Percentiles rank a stretch among this genome's conserved stretches.
phyloP scores from a whole-genome alignment of 2,329 filamentous ascomycete species.

The Emergomyces orientalis region DNA sequence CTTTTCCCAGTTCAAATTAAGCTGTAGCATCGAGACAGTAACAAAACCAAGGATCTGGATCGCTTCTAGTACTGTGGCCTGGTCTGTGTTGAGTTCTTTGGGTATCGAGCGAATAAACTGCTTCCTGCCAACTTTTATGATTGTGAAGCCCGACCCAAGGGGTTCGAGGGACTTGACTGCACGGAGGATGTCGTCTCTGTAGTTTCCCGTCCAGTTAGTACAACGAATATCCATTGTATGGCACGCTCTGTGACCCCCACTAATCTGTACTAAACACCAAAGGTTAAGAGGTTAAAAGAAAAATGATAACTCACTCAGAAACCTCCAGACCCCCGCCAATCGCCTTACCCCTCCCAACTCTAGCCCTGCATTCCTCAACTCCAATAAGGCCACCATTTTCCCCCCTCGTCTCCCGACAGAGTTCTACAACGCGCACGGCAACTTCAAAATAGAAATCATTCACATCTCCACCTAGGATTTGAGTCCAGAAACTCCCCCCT shows the following conservation, averaged over 20 bases:
- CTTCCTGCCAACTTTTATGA: constrained; percentile 72
- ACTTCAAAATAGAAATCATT: constrained; percentile 99
- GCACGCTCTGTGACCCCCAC: background rate
- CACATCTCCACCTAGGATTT: constrained; percentile 80
- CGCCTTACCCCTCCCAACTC: constrained; percentile 61
- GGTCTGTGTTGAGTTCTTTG: constrained; percentile 89
- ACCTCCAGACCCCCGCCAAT: constrained; percentile 69
- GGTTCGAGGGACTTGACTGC: constrained; percentile 82
- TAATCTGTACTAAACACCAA: background rate
- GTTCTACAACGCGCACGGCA: constrained; percentile 87
- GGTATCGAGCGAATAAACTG: constrained; percentile 87
- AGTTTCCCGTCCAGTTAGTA: background rate
- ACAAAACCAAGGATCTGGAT: constrained; percentile 85
- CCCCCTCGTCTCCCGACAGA: constrained; percentile 72
- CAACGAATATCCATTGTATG: background rate
- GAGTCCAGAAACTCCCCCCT: constrained; percentile 73
- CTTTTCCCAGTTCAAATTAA: constrained; percentile 77
- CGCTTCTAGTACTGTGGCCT: constrained; percentile 83
- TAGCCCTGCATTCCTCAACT: constrained; percentile 67
- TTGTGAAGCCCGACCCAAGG: constrained; percentile 76
- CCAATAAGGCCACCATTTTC: constrained; percentile 92
- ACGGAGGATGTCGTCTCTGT: constrained; percentile 75
- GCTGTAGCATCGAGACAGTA: constrained; percentile 75
- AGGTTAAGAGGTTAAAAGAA: background rate
- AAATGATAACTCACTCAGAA: constrained; percentile 50